Evolutionary conservation across 2,329 filamentous ascomycete genomes (phyloP).

Genomic region (Trichoderma cornu-damae): DNA sequence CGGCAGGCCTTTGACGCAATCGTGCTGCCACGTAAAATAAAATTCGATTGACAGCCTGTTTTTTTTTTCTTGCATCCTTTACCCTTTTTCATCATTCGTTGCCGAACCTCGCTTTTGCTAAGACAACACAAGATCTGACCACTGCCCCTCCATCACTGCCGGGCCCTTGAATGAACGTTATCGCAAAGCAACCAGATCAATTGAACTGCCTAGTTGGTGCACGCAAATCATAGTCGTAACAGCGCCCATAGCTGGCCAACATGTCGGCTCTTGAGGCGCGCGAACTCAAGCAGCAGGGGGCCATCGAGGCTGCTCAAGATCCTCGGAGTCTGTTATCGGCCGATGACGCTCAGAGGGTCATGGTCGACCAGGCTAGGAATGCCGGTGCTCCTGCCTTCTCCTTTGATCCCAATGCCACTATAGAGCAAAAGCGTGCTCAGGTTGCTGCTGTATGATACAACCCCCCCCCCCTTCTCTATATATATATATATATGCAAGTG

Average conservation of each 20-base stretch:
- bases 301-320: conserved; percentile 69
- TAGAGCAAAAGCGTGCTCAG: conserved; percentile 79
- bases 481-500: conserved; percentile 21
- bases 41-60: conserved; percentile 3
- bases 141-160: conserved; percentile 14
- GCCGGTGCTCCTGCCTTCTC: conserved; percentile 75
- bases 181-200: conserved; percentile 10
- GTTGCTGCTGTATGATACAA: conserved; percentile 60
- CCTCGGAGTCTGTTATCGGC: conserved; percentile 62
- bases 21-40: not conserved
- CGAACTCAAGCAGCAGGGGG: conserved; percentile 79
- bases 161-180: conserved; percentile 18
- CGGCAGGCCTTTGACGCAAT: not conserved
- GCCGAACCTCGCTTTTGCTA: not conserved
- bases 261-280: conserved; percentile 35
- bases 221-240: conserved; percentile 5
- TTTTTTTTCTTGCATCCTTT: not conserved
- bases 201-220: conserved; percentile 13
- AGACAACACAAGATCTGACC: conserved; percentile 3
- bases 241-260: conserved; percentile 20
- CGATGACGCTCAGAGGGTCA: conserved; percentile 64
- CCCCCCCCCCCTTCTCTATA: too few relatives aligned
- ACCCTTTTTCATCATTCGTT: not conserved
- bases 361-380: conserved; percentile 72
- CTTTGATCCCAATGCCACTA: conserved; percentile 80